Percentiles rank a stretch among this genome's conserved stretches.
Evolutionary conservation across 208 protist genomes (phyloP).

Genomic region (Trypanosoma congolense): DNA sequence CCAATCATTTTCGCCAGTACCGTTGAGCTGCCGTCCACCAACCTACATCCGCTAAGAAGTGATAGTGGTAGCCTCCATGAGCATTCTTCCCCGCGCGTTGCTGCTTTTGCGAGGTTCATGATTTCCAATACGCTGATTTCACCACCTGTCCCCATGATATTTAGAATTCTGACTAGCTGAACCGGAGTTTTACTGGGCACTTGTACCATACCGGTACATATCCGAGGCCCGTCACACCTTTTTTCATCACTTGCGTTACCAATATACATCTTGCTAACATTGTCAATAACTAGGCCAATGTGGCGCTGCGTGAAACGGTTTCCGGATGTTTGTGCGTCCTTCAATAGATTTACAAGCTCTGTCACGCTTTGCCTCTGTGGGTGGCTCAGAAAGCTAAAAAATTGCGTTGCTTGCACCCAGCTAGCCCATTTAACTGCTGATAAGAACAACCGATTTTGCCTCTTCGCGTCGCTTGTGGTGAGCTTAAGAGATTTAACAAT

Average conservation of each 20-base stretch:
- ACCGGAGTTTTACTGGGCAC: too few species aligned
- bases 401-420: constrained; percentile 16
- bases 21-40: constrained; percentile 40
- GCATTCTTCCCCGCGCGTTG: constrained; percentile 16
- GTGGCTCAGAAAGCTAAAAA: constrained; percentile 9
- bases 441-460: constrained; percentile 17
- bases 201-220: too few species aligned
- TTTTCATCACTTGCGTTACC: background rate
- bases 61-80: constrained; percentile 32
- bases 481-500: constrained; percentile 3
- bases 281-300: constrained; percentile 9
- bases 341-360: constrained; percentile 15
- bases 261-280: background rate
- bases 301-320: background rate
- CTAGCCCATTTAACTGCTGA: constrained; percentile 19
- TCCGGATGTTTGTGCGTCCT: constrained; percentile 1
- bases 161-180: background rate
- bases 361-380: constrained; percentile 8
- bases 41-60: constrained; percentile 18
- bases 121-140: constrained; percentile 6
- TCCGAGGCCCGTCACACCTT: too few species aligned
- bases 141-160: background rate
- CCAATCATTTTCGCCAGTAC: constrained; percentile 47
- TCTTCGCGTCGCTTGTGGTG: constrained; percentile 3
- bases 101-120: constrained; percentile 17